Evolutionary conservation across 2,329 filamentous ascomycete genomes (phyloP), one percentile per base, ranked within the genome.

Genomic region (Penicillium brasilianum): DNA sequence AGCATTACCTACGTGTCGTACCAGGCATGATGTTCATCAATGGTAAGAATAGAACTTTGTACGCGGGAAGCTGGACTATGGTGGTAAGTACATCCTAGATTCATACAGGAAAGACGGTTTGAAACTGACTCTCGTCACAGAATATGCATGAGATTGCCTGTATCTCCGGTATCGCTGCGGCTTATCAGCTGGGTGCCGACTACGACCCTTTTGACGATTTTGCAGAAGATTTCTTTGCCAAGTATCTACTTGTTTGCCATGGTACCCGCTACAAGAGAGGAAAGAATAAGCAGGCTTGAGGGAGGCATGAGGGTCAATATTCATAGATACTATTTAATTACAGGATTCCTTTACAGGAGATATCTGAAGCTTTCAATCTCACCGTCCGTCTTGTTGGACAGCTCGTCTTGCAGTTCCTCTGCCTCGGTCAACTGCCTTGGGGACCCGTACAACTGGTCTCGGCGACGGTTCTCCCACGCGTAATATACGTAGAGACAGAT

Each of bases 11-110:
- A 4, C 82, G 85, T 39, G 85, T 88, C 1, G 87, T 92, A 1
- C 89, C 89, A 0, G 87, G 87, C 64, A 85, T 92, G 83, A 89
- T 89, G 88, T 84, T 89, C 25, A 82, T 92, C 3, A 88, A 92
- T 65, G 88, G 88, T 0, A 84, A 81, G 62, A 86, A 85, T 28
- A 79, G 81, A 52, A 91, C 89, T 0, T 79, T 82, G 22, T 91
- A 86, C 70, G 88, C 88, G 0, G 86, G 85, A 1, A 83, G 84
- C 7, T 91, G 88, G 89, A 91, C 89, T 0, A 78, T 91, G 59
- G 85, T 90, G 66, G 86, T 89, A 71, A 71, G 80, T 75, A 14
- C 14, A 8, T 11, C 3, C 7, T 11, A 28, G 14, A 22, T n/a
- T n/a, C 11, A 30, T 9, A 9, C 3, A 10, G n/a, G 14, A 34